These are phyloP conservation scores for Ophiostoma ulmi DNA, from an alignment of 2,329 filamentous ascomycete species.

Conservation along the genomic window DNA sequence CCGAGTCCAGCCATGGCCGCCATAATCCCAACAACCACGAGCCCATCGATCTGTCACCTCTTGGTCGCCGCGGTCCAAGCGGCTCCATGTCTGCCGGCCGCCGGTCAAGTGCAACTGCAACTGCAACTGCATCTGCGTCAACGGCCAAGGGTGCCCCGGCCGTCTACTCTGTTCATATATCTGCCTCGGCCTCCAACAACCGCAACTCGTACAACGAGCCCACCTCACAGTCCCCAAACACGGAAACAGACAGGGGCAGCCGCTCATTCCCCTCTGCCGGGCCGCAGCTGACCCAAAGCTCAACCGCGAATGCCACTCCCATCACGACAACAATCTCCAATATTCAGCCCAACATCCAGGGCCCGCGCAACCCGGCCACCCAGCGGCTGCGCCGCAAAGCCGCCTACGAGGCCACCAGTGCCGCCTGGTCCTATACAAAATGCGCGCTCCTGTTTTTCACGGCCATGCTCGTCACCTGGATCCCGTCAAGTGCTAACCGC, in stretches of 20 bases:
- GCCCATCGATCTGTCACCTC: slow-evolving; percentile 35
- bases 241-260: background rate
- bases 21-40: slow-evolving; percentile 16
- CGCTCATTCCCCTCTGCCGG: background rate
- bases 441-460: slow-evolving; percentile 67
- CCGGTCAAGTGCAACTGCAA: background rate
- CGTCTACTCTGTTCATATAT: slow-evolving; percentile 48
- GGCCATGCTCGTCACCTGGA: slow-evolving; percentile 67
- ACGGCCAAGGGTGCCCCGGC: slow-evolving; percentile 13
- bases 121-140: slow-evolving; percentile 33
- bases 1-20: background rate
- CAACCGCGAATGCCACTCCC: background rate
- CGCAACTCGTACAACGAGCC: slow-evolving; percentile 23
- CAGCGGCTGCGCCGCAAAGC: slow-evolving; percentile 35
- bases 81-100: background rate
- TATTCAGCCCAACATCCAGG: slow-evolving; percentile 4
- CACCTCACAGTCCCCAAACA: background rate
- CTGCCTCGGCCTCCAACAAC: slow-evolving; percentile 35
- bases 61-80: slow-evolving; percentile 19
- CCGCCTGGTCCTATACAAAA: slow-evolving; percentile 65
- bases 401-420: slow-evolving; percentile 53
- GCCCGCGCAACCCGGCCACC: slow-evolving; percentile 26
- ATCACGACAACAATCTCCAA: background rate
- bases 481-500: slow-evolving; percentile 72
- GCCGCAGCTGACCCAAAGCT: background rate